Evolutionary conservation across 2,329 filamentous ascomycete genomes (phyloP).

Genomic region (Endoconidiophora polonica): DNA sequence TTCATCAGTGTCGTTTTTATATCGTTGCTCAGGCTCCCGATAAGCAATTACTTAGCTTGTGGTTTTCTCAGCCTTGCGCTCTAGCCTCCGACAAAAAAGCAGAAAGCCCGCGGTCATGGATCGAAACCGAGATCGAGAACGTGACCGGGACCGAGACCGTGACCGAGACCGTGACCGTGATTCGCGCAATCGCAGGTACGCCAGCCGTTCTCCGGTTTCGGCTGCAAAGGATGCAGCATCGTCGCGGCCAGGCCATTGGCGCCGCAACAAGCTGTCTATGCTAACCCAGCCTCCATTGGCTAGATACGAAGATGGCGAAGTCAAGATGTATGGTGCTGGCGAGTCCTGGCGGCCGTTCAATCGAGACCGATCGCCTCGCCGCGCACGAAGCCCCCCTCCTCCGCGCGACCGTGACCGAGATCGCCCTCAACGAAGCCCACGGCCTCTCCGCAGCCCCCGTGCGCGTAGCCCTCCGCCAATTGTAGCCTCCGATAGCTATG

Average conservation of each 20-base stretch:
- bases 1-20: too few relatives aligned
- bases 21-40: too few relatives aligned
- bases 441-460: slow-evolving; percentile 17
- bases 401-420: slow-evolving; percentile 5
- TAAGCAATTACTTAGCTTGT: too few relatives aligned
- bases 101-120: background rate
- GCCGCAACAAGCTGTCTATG: background rate
- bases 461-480: slow-evolving; percentile 19
- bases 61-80: too few relatives aligned
- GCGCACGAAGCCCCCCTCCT: slow-evolving; percentile 20
- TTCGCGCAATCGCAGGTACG: slow-evolving; percentile 22
- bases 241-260: slow-evolving; percentile 4
- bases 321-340: slow-evolving; percentile 43
- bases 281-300: background rate
- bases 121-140: background rate
- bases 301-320: slow-evolving; percentile 45
- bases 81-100: too few relatives aligned
- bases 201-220: background rate
- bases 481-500: slow-evolving; percentile 28
- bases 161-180: slow-evolving; percentile 19
- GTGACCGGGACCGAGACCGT: background rate
- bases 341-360: slow-evolving; percentile 45
- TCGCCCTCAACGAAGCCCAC: slow-evolving; percentile 24
- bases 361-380: slow-evolving; percentile 25
- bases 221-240: too few relatives aligned